Conservation (phyloP, 2,329 filamentous ascomycete species). For the Peltaster fructicola region DNA sequence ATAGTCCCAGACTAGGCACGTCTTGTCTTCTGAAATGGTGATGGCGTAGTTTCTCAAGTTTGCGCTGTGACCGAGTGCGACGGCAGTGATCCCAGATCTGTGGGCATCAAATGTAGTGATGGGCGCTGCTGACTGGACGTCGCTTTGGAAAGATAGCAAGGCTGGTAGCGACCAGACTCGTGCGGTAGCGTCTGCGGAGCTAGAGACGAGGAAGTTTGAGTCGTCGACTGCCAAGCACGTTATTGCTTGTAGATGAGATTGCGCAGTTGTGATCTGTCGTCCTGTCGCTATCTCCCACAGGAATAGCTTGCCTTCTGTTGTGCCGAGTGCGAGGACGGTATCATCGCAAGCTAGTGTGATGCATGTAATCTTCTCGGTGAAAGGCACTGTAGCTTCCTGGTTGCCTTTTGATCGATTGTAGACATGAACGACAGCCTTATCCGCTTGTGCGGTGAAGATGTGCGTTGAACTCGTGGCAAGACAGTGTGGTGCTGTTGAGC, state of each 20-base stretch:
- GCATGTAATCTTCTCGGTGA: conserved; percentile 71
- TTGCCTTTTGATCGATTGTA: conserved; percentile 71
- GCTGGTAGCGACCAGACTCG: conserved; percentile 76
- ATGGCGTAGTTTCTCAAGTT: conserved; percentile 67
- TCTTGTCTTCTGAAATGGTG: conserved; percentile 71
- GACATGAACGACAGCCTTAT: conserved; percentile 84
- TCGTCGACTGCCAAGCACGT: conserved; percentile 57
- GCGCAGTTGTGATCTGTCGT: conserved; percentile 55
- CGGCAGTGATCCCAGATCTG: conserved; percentile 49
- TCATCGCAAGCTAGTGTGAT: conserved; percentile 51
- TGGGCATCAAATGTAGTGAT: conserved; percentile 63
- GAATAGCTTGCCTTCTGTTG: conserved; percentile 67
- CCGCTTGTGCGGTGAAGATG: conserved; percentile 77
- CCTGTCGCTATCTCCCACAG: conserved; percentile 81
- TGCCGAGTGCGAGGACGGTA: conserved; percentile 58
- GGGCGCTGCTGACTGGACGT: conserved; percentile 45
- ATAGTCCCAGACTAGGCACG: conserved; percentile 87
- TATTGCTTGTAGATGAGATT: conserved; percentile 64
- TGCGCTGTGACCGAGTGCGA: conserved; percentile 46
- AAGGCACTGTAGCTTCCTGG: conserved; percentile 75
- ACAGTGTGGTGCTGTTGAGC: conserved; percentile 59
- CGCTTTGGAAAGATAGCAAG: conserved; percentile 47
- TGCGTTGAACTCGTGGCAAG: conserved; percentile 67
- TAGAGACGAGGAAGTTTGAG: conserved; percentile 56
- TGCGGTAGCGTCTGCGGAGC: conserved; percentile 72